These are phyloP conservation scores for Aspergillus ochraceus DNA, from an alignment of 2,329 filamentous ascomycete genomes.

Conservation along the genomic window DNA sequence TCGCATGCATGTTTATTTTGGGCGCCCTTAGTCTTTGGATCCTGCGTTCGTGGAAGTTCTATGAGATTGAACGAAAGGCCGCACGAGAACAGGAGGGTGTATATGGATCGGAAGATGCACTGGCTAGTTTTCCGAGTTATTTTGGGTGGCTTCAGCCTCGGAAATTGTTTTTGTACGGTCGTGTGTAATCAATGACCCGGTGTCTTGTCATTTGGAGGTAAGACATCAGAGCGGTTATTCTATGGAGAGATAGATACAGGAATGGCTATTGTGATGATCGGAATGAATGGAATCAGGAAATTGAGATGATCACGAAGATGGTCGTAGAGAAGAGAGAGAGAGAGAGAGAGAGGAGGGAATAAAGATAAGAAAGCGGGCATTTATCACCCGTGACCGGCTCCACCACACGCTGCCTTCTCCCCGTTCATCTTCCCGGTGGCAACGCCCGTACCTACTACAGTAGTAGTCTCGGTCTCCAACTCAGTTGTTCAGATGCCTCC, in stretches of 20 bases:
- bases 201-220: too few relatives aligned
- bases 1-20: conserved; percentile 5
- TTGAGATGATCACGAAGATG: too few relatives aligned
- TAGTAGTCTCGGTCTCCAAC: not conserved
- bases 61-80: conserved; percentile 11
- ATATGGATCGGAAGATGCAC: not conserved
- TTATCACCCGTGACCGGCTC: not conserved
- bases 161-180: conserved; percentile 9
- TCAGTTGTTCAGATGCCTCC: conserved; percentile 21
- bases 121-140: conserved; percentile 5
- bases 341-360: too few relatives aligned
- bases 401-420: not conserved
- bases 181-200: not conserved
- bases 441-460: not conserved
- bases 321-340: too few relatives aligned
- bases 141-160: conserved; percentile 7
- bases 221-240: too few relatives aligned
- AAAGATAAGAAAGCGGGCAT: not conserved
- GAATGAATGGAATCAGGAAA: too few relatives aligned
- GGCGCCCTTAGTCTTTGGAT: conserved; percentile 3
- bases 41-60: conserved; percentile 8
- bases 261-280: too few relatives aligned
- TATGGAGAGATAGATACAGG: too few relatives aligned
- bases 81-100: not conserved
- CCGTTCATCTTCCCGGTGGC: not conserved